Conservation (phyloP, 169 alveolate genomes). For the Cryptosporidium ubiquitum region DNA sequence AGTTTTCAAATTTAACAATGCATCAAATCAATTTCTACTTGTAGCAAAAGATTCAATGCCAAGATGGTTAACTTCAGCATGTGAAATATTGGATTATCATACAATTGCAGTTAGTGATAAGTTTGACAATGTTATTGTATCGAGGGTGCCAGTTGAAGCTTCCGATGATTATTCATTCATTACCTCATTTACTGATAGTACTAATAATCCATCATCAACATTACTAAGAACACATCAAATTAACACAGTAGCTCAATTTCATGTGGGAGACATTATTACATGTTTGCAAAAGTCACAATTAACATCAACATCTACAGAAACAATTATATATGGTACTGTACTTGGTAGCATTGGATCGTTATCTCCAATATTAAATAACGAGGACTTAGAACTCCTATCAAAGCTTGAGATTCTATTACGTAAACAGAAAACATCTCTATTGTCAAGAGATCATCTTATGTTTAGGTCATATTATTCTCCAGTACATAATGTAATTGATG, state of each 20-base stretch:
- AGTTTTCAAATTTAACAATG: slow-evolving; percentile 87
- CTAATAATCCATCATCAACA: not conserved
- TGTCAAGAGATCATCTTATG: slow-evolving; percentile 87
- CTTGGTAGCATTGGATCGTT: slow-evolving; percentile 96
- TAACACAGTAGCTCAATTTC: slow-evolving; percentile 92
- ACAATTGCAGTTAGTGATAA: slow-evolving; percentile 94
- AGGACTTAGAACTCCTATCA: slow-evolving; percentile 84
- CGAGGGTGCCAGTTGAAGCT: slow-evolving; percentile 84
- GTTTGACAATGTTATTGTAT: slow-evolving; percentile 91
- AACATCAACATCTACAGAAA: slow-evolving; percentile 90
- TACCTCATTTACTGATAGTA: slow-evolving; percentile 14
- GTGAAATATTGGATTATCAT: slow-evolving; percentile 92
- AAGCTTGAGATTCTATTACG: slow-evolving; percentile 65
- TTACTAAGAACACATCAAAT: slow-evolving; percentile 53
- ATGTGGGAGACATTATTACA: slow-evolving; percentile 97
- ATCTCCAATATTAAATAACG: slow-evolving; percentile 93
- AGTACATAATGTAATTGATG: slow-evolving; percentile 94
- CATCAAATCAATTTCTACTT: slow-evolving; percentile 80
- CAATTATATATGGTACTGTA: slow-evolving; percentile 93
- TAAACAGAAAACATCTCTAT: slow-evolving; percentile 26
- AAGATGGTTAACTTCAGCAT: slow-evolving; percentile 95
- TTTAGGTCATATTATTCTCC: slow-evolving; percentile 87
- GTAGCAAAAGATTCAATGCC: slow-evolving; percentile 93
- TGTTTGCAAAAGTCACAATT: slow-evolving; percentile 90
- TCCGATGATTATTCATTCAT: slow-evolving; percentile 28